Evolutionary conservation across 139 green algal genomes (phyloP).

Genomic region (Asterochloris sp.): DNA sequence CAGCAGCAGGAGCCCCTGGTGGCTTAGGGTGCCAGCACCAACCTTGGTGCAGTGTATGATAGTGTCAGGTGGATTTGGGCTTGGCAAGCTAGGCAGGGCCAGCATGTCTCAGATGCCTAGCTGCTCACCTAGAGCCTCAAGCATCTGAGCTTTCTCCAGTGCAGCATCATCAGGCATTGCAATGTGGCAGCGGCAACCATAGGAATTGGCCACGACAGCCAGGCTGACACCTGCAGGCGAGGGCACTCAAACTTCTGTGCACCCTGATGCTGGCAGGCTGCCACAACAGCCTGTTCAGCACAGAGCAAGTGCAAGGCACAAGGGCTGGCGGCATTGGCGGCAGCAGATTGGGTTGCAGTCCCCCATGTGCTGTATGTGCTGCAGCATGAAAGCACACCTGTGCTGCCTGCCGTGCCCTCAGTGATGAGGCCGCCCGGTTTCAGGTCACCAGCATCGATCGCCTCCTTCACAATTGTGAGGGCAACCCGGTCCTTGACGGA

Average conservation of each 20-base stretch:
- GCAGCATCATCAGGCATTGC: constrained; percentile 92
- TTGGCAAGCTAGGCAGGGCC: no score
- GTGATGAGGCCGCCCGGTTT: constrained; percentile 76
- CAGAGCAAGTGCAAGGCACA: neutral
- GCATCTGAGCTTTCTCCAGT: constrained; percentile 76
- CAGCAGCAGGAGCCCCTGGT: no score
- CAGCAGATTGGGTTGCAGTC: neutral
- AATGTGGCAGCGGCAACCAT: constrained; percentile 73
- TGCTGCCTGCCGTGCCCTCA: constrained; percentile 87
- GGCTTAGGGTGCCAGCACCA: no score
- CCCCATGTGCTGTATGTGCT: no score
- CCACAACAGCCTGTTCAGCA: neutral
- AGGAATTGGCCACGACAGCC: constrained; percentile 68
- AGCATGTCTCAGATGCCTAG: no score
- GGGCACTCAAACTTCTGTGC: neutral
- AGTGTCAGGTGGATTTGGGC: no score
- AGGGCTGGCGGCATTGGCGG: neutral
- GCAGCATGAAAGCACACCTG: constrained; percentile 30
- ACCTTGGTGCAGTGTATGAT: no score
- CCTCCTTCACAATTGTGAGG: constrained; percentile 77
- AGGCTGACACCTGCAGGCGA: constrained; percentile 81
- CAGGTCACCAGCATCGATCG: constrained; percentile 53
- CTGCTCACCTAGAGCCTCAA: constrained; percentile 55
- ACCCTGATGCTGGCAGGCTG: neutral
- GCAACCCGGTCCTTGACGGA: constrained; percentile 91